Percentiles rank a stretch among this genome's conserved stretches.
Evolutionary conservation across 495 filamentous ascomycete species (phyloP).

Genomic region (Aspergillus heteromorphus): DNA sequence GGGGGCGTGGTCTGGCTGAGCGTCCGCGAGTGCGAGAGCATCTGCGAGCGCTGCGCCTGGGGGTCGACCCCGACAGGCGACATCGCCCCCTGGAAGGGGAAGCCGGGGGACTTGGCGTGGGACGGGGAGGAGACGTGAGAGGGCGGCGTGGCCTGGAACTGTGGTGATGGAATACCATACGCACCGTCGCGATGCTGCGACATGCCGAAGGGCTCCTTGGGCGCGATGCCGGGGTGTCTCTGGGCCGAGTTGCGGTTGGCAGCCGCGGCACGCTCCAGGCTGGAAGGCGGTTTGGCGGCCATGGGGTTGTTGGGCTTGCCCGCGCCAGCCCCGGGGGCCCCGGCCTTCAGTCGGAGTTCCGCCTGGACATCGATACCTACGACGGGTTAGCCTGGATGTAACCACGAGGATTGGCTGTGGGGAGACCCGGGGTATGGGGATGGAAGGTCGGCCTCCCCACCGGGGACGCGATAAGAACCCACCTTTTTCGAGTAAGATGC

Average conservation of each 20-base stretch:
- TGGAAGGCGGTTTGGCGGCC: conserved; percentile 50
- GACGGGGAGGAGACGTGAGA: conserved; percentile 75
- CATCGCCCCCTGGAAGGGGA: conserved; percentile 61
- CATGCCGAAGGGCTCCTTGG: conserved; percentile 60
- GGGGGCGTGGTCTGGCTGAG: conserved; percentile 37
- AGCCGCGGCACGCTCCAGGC: conserved; percentile 67
- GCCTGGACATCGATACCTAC: conserved; percentile 95
- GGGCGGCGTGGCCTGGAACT: conserved; percentile 74
- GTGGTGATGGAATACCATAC: conserved; percentile 48
- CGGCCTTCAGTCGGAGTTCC: conserved; percentile 83
- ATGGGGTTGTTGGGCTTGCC: conserved; percentile 53
- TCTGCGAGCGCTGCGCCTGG: conserved; percentile 45
- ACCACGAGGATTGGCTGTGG: neutral
- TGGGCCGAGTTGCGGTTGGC: conserved; percentile 65
- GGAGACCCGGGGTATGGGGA: neutral
- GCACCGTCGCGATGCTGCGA: conserved; percentile 48
- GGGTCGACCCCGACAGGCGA: conserved; percentile 64
- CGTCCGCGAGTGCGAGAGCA: conserved; percentile 38
- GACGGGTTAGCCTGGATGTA: conserved; percentile 10
- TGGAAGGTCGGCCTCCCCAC: neutral
- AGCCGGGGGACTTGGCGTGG: conserved; percentile 64
- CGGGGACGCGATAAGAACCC: conserved; percentile 4
- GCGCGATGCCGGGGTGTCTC: conserved; percentile 64
- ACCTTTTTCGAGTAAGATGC: conserved; percentile 96
- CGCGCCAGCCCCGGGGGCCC: conserved; percentile 57